Evolutionary conservation across 2,329 filamentous ascomycete genomes (phyloP).

Genomic region (Mariannaea elegans): DNA sequence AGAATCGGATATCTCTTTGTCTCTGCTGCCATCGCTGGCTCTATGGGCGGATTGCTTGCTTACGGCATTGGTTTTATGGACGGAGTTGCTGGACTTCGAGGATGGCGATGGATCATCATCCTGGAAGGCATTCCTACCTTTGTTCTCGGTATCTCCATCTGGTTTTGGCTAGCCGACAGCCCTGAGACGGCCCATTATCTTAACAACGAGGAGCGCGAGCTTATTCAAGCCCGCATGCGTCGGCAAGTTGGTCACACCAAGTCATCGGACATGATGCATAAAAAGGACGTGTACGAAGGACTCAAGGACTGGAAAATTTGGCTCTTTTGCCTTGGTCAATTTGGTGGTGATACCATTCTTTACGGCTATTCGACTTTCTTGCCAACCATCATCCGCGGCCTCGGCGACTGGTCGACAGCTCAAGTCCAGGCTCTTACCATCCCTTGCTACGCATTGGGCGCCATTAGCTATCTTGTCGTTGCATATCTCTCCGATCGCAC

Average conservation of each 20-base stretch:
- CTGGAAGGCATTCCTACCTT: constrained; percentile 53
- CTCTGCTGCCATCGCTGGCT: constrained; percentile 36
- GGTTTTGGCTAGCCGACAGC: constrained; percentile 42
- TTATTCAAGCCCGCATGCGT: constrained; percentile 42
- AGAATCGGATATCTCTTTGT: constrained; percentile 40
- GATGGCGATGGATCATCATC: constrained; percentile 69
- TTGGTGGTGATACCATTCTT: constrained; percentile 70
- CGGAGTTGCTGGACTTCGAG: constrained; percentile 29
- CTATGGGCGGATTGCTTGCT: constrained; percentile 40
- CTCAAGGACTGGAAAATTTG: constrained; percentile 70
- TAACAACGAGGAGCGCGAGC: constrained; percentile 56
- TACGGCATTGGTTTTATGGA: constrained; percentile 48
- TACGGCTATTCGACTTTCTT: constrained; percentile 71
- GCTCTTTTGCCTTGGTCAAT: constrained; percentile 66
- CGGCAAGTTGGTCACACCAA: constrained; percentile 42
- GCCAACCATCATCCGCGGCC: constrained; percentile 70
- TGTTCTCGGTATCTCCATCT: constrained; percentile 40
- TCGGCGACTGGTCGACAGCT: constrained; percentile 54
- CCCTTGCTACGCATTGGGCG: constrained; percentile 71
- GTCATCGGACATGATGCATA: constrained; percentile 46
- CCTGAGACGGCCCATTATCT: constrained; percentile 65
- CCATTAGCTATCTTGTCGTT: constrained; percentile 64
- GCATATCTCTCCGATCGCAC: constrained; percentile 67
- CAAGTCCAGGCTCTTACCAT: constrained; percentile 72
- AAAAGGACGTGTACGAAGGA: constrained; percentile 65